Evolutionary conservation across 129 eudicot species (phyloP), one percentile per base, ranked within the genome.

Genomic region (Centella asiatica): DNA sequence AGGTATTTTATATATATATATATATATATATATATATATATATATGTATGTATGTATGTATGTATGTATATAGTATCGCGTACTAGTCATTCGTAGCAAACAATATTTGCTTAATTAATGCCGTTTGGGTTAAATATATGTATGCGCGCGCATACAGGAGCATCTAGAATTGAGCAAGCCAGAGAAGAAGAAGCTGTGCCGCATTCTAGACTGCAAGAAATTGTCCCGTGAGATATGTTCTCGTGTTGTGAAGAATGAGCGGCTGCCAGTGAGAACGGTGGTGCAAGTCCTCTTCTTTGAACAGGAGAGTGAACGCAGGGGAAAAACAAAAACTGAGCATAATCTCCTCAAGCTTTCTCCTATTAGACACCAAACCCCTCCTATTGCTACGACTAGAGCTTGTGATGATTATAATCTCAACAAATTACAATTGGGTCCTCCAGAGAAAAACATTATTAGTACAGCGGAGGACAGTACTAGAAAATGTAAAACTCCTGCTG

Each of bases 201-300:
- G 85, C 57, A 67, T 82, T 64, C 67, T 89, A 46, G 90, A 89
- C 62, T 80, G 95, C 74, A 77, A 80, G 53, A 85, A 85, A 53
- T 62, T 89, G 67, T 80, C 97, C 1, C 76, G 85, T 4, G 90
- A 80, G 64, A 70, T 77, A 4, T 72, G 90, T 6, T 73, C 88
- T 0, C 90, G 85, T 42, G 97, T 78, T 24, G 90, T 89, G 57
- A 85, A 58, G 55, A 85, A 89, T n/a, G 97, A 89, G 70, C 69
- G 72, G 26, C 76, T 89, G 51, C 97, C 97, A 32, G 52, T 80
- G 66, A 82, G 97, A 72, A 89, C 90, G 7, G 82, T 89, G 25
- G 90, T 89, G 48, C 97, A 89, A 62, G 76, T 85, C 32, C 85
- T 89, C 63, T 89, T 80, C 90, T 82, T 74, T 59, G 87, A 85